phyloP scores from a whole-genome alignment of 164 flowering plant species.

The Annona squamosa region DNA sequence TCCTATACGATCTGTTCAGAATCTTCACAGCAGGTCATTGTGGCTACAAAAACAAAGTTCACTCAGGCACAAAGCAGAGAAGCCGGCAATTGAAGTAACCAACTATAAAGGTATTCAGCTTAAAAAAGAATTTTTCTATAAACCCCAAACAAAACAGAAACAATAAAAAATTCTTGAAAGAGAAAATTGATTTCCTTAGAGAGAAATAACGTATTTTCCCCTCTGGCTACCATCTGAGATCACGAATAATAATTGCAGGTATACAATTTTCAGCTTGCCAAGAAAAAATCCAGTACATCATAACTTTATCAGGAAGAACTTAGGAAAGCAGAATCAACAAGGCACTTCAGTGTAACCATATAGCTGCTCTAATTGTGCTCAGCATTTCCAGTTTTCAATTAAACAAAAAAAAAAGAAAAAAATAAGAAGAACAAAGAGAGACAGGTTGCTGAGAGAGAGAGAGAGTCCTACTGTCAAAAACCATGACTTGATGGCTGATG shows the following conservation, averaged over 20 bases:
- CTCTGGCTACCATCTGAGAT: neutral
- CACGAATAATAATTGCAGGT: neutral
- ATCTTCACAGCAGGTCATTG: neutral
- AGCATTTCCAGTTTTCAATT: too few species aligned
- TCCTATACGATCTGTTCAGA: neutral
- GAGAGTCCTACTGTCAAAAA: too few species aligned
- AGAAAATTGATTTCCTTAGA: neutral
- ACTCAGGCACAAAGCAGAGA: neutral
- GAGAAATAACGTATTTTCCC: neutral
- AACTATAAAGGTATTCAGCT: neutral
- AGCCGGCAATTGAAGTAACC: neutral
- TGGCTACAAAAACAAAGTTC: neutral
- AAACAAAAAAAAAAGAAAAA: too few species aligned
- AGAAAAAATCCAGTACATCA: neutral
- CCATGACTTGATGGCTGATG: too few species aligned
- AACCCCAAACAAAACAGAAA: too few species aligned
- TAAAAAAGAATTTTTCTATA: neutral
- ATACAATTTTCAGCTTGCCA: neutral
- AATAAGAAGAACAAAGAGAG: too few species aligned
- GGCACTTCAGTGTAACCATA: too few species aligned
- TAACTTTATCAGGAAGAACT: too few species aligned
- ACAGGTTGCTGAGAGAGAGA: too few species aligned
- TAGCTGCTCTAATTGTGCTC: too few species aligned
- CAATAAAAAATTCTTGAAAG: neutral
- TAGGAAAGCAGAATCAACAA: too few species aligned